phyloP scores from a whole-genome alignment of 2,329 filamentous ascomycete species.

The Colletotrichum paranaense region DNA sequence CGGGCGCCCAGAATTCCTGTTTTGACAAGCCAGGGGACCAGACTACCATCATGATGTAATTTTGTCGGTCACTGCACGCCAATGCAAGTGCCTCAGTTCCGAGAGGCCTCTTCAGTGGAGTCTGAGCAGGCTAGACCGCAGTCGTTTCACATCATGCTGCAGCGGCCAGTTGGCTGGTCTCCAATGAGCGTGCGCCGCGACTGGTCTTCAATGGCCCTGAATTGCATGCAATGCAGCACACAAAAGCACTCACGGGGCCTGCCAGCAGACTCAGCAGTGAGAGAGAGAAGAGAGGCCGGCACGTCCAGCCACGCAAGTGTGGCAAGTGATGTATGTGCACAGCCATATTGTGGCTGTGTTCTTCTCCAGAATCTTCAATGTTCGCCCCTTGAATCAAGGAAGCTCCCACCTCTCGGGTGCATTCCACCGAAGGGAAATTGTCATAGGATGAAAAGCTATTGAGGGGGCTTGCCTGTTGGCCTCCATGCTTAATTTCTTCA shows the following conservation, averaged over 20 bases:
- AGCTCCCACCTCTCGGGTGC: constrained; percentile 5
- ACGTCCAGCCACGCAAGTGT: constrained; percentile 10
- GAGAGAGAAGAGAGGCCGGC: not conserved
- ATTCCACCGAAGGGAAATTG: not conserved
- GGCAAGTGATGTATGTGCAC: constrained; percentile 10
- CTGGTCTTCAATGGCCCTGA: constrained; percentile 8
- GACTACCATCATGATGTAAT: constrained; percentile 32
- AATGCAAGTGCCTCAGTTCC: constrained; percentile 12
- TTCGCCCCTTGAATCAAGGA: not conserved
- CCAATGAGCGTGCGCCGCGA: constrained; percentile 9
- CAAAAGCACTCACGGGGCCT: not conserved
- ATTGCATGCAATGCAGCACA: not conserved
- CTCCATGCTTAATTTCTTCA: not conserved
- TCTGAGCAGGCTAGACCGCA: constrained; percentile 13
- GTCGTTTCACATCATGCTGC: constrained; percentile 27
- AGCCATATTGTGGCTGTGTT: constrained; percentile 30
- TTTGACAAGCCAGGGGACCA: constrained; percentile 34
- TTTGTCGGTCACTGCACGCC: constrained; percentile 32
- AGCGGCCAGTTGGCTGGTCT: constrained; percentile 8
- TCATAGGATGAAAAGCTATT: not conserved
- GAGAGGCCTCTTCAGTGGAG: constrained; percentile 33
- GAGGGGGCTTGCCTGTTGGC: not conserved
- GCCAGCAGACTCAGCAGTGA: not conserved
- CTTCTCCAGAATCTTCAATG: constrained; percentile 11
- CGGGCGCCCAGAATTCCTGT: constrained; percentile 31